A percentile compares a stretch with the other conserved stretches of the same genome.
These are phyloP conservation scores for Dovyalis caffra DNA, from an alignment of 345 rosid genomes.

Conservation along the genomic window DNA sequence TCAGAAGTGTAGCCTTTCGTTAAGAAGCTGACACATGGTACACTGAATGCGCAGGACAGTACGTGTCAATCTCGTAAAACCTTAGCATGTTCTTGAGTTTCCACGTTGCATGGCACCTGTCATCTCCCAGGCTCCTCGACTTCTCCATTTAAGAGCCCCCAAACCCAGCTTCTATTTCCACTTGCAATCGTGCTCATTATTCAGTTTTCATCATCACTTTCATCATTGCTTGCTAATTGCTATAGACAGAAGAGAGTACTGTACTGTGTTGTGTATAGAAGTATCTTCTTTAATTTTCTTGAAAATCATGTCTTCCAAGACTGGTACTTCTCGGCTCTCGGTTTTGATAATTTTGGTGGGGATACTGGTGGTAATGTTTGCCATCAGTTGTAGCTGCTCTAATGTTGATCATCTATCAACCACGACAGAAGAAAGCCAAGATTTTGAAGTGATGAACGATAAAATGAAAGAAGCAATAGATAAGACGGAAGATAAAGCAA, in stretches of 20 bases:
- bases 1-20: neutral
- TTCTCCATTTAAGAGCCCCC: neutral
- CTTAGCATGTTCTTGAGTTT: neutral
- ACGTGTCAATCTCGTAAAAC: neutral
- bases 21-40: conserved; percentile 19
- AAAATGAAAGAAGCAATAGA: neutral
- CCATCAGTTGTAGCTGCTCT: conserved; percentile 11
- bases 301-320: conserved; percentile 22
- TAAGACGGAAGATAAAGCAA: neutral
- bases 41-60: neutral
- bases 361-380: conserved; percentile 5
- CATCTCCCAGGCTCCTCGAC: neutral
- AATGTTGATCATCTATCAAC: conserved; percentile 27
- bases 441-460: conserved; percentile 3
- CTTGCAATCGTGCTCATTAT: too few species aligned
- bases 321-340: conserved; percentile 13
- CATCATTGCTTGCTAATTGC: too few species aligned
- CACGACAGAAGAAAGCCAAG: conserved; percentile 14
- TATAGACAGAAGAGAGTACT: too few species aligned
- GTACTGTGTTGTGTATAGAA: too few species aligned
- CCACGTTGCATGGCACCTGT: conserved; percentile 21
- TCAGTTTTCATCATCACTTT: too few species aligned
- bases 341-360: conserved; percentile 4
- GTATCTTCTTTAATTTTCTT: neutral
- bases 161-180: too few species aligned